A percentile compares a stretch with the other conserved stretches of the same genome.
phyloP scores from a whole-genome alignment of 192 early-diverging fungal genomes.

The Hyaloraphidium curvatum region DNA sequence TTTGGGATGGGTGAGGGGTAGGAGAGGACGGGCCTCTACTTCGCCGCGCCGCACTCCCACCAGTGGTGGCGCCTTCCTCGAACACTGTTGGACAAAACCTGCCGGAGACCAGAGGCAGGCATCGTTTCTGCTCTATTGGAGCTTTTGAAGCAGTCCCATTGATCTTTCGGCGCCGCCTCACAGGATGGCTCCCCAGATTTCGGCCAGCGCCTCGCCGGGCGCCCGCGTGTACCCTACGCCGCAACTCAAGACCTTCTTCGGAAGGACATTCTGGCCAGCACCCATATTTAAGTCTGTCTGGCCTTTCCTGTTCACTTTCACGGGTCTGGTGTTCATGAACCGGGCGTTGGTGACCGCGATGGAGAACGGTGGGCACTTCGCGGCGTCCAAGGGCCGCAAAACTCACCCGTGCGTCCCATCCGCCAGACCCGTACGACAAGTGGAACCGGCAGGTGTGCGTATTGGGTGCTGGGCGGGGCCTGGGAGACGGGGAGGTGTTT shows the following conservation, averaged over 20 bases:
- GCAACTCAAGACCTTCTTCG: not conserved
- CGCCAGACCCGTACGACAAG: constrained; percentile 1
- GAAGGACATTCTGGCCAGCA: not conserved
- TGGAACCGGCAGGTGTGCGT: constrained; percentile 4
- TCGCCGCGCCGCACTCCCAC: too few species aligned
- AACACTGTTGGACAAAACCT: too few species aligned
- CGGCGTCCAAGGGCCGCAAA: not conserved
- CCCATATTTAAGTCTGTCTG: not conserved
- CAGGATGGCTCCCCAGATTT: not conserved
- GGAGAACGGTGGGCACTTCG: not conserved
- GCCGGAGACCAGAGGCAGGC: too few species aligned
- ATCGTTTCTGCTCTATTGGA: too few species aligned
- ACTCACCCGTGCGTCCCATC: not conserved
- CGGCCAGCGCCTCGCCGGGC: too few species aligned
- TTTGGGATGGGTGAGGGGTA: too few species aligned
- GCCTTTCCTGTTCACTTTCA: constrained; percentile 2
- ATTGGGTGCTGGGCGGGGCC: too few species aligned
- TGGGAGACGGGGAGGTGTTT: too few species aligned
- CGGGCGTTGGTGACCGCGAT: not conserved
- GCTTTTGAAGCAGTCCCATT: too few species aligned
- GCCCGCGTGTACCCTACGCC: constrained; percentile 1
- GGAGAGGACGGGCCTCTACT: too few species aligned
- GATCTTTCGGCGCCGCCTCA: not conserved
- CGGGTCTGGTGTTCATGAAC: constrained; percentile 1
- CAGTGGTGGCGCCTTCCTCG: too few species aligned